A percentile compares a stretch with the other conserved stretches of the same genome.
phyloP scores from a whole-genome alignment of 75 land plant genomes.

The Pinus albicaulis region DNA sequence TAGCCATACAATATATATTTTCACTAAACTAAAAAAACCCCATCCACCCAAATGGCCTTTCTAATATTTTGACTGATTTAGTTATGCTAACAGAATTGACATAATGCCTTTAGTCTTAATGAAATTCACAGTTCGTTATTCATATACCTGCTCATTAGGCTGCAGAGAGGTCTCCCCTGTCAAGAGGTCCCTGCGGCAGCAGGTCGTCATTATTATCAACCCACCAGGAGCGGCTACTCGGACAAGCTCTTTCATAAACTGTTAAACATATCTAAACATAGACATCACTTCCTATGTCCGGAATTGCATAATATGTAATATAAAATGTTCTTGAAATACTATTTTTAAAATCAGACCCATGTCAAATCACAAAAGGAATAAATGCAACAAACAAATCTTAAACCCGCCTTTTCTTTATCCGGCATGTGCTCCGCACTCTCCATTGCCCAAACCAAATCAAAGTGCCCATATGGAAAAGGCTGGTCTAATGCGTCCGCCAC shows the following conservation, averaged over 20 bases:
- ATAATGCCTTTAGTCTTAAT: too few relatives aligned
- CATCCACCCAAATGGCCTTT: too few relatives aligned
- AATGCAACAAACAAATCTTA: not conserved
- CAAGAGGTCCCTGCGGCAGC: conserved; percentile 92
- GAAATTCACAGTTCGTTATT: conserved; percentile 30
- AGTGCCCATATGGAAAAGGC: conserved; percentile 82
- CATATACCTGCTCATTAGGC: conserved; percentile 63
- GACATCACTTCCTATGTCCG: too few relatives aligned
- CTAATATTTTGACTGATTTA: too few relatives aligned
- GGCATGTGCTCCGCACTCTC: conserved; percentile 99
- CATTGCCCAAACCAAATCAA: conserved; percentile 98
- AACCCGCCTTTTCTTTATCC: conserved; percentile 77
- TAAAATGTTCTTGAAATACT: too few relatives aligned
- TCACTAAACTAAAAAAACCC: too few relatives aligned
- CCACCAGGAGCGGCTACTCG: conserved; percentile 94
- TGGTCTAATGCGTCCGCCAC: conserved; percentile 92
- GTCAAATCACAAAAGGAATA: too few relatives aligned
- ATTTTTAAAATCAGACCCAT: too few relatives aligned
- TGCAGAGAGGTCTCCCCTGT: conserved; percentile 52
- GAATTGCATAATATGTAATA: too few relatives aligned
- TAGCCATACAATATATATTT: too few relatives aligned
- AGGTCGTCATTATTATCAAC: conserved; percentile 87
- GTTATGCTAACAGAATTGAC: too few relatives aligned
- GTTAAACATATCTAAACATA: not conserved
- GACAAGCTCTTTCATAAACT: conserved; percentile 86